Evolutionary conservation across 495 filamentous ascomycete genomes (phyloP).

Genomic region (Penicillium steckii): DNA sequence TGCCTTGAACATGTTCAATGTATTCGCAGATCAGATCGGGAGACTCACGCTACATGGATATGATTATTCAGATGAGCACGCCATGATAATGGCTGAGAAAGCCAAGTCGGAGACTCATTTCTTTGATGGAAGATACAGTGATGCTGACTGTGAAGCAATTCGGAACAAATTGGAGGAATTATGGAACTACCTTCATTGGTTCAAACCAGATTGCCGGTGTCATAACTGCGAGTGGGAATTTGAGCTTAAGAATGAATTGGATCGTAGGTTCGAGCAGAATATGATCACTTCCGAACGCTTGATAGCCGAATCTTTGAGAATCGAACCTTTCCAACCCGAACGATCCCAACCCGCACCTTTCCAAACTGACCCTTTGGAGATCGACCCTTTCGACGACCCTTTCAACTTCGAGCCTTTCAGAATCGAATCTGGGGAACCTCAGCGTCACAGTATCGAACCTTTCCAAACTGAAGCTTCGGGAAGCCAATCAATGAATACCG

Average conservation of each 20-base stretch:
- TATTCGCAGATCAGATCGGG: neutral
- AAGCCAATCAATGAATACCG: too few relatives aligned
- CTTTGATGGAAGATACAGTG: neutral
- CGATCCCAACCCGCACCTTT: too few relatives aligned
- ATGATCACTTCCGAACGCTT: too few relatives aligned
- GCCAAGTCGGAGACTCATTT: neutral
- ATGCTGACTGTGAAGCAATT: neutral
- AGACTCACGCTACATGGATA: neutral
- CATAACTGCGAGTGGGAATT: neutral
- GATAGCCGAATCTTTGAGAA: too few relatives aligned
- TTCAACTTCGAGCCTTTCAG: too few relatives aligned
- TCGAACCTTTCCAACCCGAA: too few relatives aligned
- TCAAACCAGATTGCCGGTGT: neutral
- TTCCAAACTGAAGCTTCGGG: too few relatives aligned
- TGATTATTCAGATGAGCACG: neutral
- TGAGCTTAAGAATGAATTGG: neutral
- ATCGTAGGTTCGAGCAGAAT: too few relatives aligned
- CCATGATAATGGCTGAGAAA: neutral
- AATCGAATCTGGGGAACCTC: too few relatives aligned
- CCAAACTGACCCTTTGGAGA: too few relatives aligned
- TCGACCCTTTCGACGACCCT: too few relatives aligned
- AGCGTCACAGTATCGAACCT: too few relatives aligned
- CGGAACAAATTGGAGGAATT: neutral
- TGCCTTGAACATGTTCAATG: neutral
- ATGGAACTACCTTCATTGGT: neutral